These are phyloP conservation scores for Quercus phellos DNA, from an alignment of 331 rosid species.

Conservation along the genomic window DNA sequence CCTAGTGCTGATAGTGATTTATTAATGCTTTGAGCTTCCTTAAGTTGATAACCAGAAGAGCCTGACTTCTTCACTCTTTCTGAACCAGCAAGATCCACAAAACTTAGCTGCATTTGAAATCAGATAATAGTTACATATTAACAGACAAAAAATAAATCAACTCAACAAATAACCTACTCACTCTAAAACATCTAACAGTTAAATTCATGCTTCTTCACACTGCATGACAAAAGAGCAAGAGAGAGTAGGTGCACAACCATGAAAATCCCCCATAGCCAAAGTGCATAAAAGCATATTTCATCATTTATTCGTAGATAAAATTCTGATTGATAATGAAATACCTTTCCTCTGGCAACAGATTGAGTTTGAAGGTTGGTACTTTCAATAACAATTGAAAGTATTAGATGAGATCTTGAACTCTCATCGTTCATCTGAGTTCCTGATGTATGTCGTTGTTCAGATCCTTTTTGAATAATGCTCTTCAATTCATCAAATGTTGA, in stretches of 20 bases:
- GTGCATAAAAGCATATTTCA: background rate
- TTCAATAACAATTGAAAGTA: conserved; percentile 75
- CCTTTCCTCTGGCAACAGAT: conserved; percentile 94
- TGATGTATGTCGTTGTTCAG: conserved; percentile 74
- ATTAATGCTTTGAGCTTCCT: conserved; percentile 98
- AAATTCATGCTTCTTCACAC: background rate
- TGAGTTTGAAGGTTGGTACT: conserved; percentile 93
- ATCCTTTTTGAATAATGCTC: conserved; percentile 68
- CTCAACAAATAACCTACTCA: background rate
- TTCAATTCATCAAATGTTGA: conserved; percentile 69
- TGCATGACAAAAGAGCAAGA: background rate
- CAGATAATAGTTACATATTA: background rate
- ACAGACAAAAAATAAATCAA: background rate
- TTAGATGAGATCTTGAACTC: conserved; percentile 93
- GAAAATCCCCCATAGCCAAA: background rate
- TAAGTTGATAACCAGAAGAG: conserved; percentile 81
- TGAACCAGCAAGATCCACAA: conserved; percentile 99
- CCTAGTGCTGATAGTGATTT: conserved; percentile 97
- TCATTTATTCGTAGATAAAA: background rate
- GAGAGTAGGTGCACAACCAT: background rate
- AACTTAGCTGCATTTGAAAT: conserved; percentile 64
- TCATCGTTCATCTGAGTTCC: conserved; percentile 93
- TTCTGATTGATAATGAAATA: conserved; percentile 13
- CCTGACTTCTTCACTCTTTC: conserved; percentile 95
- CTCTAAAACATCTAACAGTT: background rate